Evolutionary conservation across 441 rosid genomes (phyloP), one percentile per base, ranked within the genome.

Genomic region (Lagerstroemia fauriei): DNA sequence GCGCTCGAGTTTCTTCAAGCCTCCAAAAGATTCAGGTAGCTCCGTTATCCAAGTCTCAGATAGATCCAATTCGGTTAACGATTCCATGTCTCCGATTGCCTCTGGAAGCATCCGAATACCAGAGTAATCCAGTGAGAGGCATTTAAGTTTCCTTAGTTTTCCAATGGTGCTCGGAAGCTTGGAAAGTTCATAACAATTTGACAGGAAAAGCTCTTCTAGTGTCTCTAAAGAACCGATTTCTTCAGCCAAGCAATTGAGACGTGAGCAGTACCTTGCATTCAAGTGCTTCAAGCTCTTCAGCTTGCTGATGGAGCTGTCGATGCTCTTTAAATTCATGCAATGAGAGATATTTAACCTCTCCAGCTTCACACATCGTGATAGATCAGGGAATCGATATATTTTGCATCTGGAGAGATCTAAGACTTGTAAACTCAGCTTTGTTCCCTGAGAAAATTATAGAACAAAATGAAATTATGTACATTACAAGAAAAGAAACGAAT

Each of bases 11-110:
- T 6, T 73, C 63, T 41, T 11, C 6, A 79, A 76, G 29, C 34
- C 8, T 70, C 76, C 82, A 51, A 71, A 29, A 25, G 82, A 79
- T 18, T 38, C 31, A 11, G 82, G 82, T 50, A 56, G 38, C 53
- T 69, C 69, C 5, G 0, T 27, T 7, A 51, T 53, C 16, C 29
- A 0, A 0, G 29, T 5, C 38, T 31, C 25, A 22, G 70, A 53
- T 34, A 79, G 53, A 31, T 69, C 63, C 51, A 79, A 48, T 46
- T 13, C 61, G 18, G 31, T 47, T 71, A 71, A 48, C 2, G 82
- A 56, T 20, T 34, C 44, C 29, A 77, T 22, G 31, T 77, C n/a
- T 24, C 71, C 80, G 38, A 59, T 22, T 12, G 29, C 17, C 32
- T 38, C 69, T 4, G 81, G 81, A 77, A 34, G 70, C 9, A 13